Evolutionary conservation across 192 early-diverging fungal species (phyloP), one percentile per base, ranked within the genome.

Genomic region (Lunasporangiospora selenospora): DNA sequence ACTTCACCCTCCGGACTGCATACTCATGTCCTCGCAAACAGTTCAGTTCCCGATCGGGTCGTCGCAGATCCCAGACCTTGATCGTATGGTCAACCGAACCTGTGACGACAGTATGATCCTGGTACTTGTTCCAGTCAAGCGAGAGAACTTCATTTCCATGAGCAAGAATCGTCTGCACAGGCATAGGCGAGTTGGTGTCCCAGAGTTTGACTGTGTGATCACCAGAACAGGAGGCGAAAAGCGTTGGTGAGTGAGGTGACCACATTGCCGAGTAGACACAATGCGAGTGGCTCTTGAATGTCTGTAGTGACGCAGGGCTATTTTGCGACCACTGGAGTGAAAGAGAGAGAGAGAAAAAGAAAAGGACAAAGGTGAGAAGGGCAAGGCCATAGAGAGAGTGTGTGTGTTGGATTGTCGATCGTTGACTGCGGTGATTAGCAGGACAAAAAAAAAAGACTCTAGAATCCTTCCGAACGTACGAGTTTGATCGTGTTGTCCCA

Each of bases 121-220:
- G 80, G 73, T 99, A 99, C 75, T 99, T 99, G 78, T 97, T 97
- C 96, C 96, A 99, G 59, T 99, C 98, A 49, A 97, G 60, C 6
- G 95, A 90, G 16, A 99, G 79, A 6, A 95, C 83, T 76, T 99
- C 95, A 53, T 89, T 88, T 26, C 75, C 71, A 71, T 99, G 98
- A 19, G 94, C 95, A 16, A 76, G 79, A 42, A 92, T 84, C 2
- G 90, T 88, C 38, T 80, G 82, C 24, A 88, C 56, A 31, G 77
- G 78, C 38, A 78, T 62, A 3, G 92, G 93, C 10, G 79, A 67
- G 38, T 93, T 90, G 36, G 77, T 65, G 62, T 97, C 96, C 98
- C 98, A 99, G 23, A 98, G 75, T 69, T 95, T 95, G 32, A 95
- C 66, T 0, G 91, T 90, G 13, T 89, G 86, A 81, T 99, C 98